Base-by-base conservation (phyloP, 768 basidiomycete genomes). In the Hericium rajendrae region DNA sequence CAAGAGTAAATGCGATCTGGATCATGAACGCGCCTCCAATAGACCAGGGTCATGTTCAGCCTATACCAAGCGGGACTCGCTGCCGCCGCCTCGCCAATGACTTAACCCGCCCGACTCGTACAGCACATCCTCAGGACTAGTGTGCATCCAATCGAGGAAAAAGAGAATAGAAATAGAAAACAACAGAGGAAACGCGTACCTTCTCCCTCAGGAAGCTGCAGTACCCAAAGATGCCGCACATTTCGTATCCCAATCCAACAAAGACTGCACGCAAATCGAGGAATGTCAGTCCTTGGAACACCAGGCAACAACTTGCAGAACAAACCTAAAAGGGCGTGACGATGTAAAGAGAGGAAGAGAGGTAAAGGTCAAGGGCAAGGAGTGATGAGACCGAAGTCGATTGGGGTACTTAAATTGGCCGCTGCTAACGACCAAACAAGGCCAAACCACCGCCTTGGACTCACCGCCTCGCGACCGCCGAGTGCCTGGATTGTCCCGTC, bases 151-250 rank as follows among this genome's bases (percentile, higher is more conserved):
- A 32, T 10, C 32, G 32, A 32, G 13, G 13, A 46, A 15, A 46
- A 20, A 46, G n/a, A 20, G 15, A 18, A n/a, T 46, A 11, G 41
- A 20, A 2, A 20, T n/a, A 20, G 18, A 46, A 26, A 32, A 32
- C 32, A 2, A 32, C 4, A 18, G 43, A 46, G 16, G 6, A 43
- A n/a, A 46, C 16, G 38, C 86, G 56, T 54, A 91, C 91, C 84
- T 94, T 94, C 76, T 97, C 94, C 73, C 87, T 87, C 69, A 98
- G 80, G 78, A 74, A 97, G 72, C 84, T 94, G 79, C 91, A 93
- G 75, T 97, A 98, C 57, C 80, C 90, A 71, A 98, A 97, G 75
- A 97, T 97, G 74, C 94, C 94, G 74, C 91, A 94, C 91, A 91
- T 92, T 53, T 18, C 53, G 48, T 10, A 58, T 11, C 13, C 13